These are phyloP conservation scores for Colletotrichum trifolii DNA, from an alignment of 2,329 filamentous ascomycete species.

Conservation along the genomic window DNA sequence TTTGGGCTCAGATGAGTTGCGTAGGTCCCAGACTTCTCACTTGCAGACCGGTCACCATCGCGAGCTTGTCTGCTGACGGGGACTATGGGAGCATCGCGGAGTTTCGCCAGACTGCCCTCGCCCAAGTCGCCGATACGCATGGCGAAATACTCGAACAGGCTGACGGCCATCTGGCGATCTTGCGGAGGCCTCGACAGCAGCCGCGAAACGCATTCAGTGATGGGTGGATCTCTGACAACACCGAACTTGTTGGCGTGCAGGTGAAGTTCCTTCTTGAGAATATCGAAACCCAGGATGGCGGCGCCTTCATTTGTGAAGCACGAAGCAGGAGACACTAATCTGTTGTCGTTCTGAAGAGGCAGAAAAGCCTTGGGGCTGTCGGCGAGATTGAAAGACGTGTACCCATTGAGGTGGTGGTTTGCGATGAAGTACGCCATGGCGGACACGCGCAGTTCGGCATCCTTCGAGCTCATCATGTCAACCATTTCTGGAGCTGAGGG, in stretches of 20 bases:
- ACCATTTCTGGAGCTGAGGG: slow-evolving; percentile 82
- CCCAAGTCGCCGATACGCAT: slow-evolving; percentile 80
- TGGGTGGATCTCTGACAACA: slow-evolving; percentile 82
- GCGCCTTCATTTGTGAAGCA: slow-evolving; percentile 87
- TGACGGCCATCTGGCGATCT: slow-evolving; percentile 72
- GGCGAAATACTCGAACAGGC: slow-evolving; percentile 86
- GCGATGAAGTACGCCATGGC: slow-evolving; percentile 85
- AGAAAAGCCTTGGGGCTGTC: slow-evolving; percentile 70
- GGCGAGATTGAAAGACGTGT: slow-evolving; percentile 72
- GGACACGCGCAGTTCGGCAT: slow-evolving; percentile 69
- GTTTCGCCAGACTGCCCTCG: slow-evolving; percentile 65
- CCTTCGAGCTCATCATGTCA: slow-evolving; percentile 76
- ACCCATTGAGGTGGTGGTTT: slow-evolving; percentile 82
- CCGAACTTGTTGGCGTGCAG: slow-evolving; percentile 80
- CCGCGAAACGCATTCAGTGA: slow-evolving; percentile 79
- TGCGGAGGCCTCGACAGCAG: slow-evolving; percentile 79
- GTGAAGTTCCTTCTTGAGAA: slow-evolving; percentile 81
- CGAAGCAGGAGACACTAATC: slow-evolving; percentile 76
- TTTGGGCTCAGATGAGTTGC: slow-evolving; percentile 73
- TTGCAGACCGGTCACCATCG: slow-evolving; percentile 39
- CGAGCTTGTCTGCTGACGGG: slow-evolving; percentile 63
- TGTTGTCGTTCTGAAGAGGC: slow-evolving; percentile 75
- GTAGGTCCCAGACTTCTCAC: slow-evolving; percentile 37
- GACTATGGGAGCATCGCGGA: slow-evolving; percentile 76
- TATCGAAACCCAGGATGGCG: slow-evolving; percentile 81